Evolutionary conservation across 371 early-diverging fungal genomes (phyloP).

Genomic region (Zancudomyces culisetae): DNA sequence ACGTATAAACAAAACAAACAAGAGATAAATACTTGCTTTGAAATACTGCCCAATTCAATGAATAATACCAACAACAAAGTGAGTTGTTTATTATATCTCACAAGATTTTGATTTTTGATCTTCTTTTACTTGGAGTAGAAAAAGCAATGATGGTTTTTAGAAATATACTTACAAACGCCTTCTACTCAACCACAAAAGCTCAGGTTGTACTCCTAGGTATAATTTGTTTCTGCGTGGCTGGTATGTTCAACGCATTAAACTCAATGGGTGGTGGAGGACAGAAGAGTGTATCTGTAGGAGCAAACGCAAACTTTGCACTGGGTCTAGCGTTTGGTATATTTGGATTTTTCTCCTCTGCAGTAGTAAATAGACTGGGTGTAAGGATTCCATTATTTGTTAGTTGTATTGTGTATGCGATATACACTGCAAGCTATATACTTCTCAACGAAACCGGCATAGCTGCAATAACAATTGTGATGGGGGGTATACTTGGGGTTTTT

Average conservation of each 20-base stretch:
- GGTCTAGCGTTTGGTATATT: slow-evolving; percentile 37
- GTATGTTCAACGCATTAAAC: slow-evolving; percentile 46
- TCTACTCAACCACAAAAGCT: neutral
- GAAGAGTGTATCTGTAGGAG: slow-evolving; percentile 31
- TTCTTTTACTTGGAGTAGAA: too few species aligned
- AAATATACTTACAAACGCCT: too few species aligned
- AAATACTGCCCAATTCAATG: too few species aligned
- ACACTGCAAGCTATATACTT: slow-evolving; percentile 13
- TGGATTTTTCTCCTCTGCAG: slow-evolving; percentile 19
- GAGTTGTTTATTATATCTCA: too few species aligned
- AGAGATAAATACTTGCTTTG: too few species aligned
- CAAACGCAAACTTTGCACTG: slow-evolving; percentile 34
- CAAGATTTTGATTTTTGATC: too few species aligned
- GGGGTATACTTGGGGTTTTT: slow-evolving; percentile 25
- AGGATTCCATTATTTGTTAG: slow-evolving; percentile 10
- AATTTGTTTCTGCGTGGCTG: neutral
- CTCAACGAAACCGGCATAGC: slow-evolving; percentile 6
- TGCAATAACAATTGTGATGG: slow-evolving; percentile 18
- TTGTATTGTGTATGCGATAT: slow-evolving; percentile 11
- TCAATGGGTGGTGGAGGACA: slow-evolving; percentile 41
- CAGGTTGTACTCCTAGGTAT: neutral
- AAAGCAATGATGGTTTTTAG: too few species aligned
- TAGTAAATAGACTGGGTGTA: slow-evolving; percentile 15
- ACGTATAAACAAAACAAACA: too few species aligned
- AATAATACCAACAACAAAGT: too few species aligned